These are phyloP conservation scores for Pseudomassariella vexata DNA, from an alignment of 2,329 filamentous ascomycete genomes.

Conservation along the genomic window DNA sequence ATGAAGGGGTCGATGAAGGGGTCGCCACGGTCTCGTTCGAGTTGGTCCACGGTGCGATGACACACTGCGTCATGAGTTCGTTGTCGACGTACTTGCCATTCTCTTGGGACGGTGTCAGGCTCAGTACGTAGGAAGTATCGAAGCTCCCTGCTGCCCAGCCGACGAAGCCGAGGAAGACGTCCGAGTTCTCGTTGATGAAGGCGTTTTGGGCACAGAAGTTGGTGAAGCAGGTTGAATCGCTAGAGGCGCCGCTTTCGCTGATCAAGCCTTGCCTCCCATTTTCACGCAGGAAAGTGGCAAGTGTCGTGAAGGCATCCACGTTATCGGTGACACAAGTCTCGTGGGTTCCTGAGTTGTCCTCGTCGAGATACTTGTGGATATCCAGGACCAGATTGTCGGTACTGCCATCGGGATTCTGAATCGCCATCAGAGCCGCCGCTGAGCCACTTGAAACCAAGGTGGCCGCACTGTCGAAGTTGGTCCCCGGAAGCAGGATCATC, in stretches of 20 bases:
- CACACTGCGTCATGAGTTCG: slow-evolving; percentile 35
- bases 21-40: slow-evolving; percentile 8
- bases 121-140: slow-evolving; percentile 33
- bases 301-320: slow-evolving; percentile 37
- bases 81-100: slow-evolving; percentile 29
- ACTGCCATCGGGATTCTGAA: slow-evolving; percentile 55
- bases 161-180: slow-evolving; percentile 41
- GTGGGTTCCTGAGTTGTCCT: slow-evolving; percentile 48
- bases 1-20: slow-evolving; percentile 2
- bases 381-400: slow-evolving; percentile 52
- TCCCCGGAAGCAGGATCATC: slow-evolving; percentile 60
- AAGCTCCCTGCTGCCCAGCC: slow-evolving; percentile 42
- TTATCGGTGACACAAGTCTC: slow-evolving; percentile 48
- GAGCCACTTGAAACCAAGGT: slow-evolving; percentile 43
- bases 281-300: slow-evolving; percentile 40
- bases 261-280: slow-evolving; percentile 43
- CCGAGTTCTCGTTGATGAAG: slow-evolving; percentile 38
- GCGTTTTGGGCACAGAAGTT: slow-evolving; percentile 40
- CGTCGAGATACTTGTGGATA: slow-evolving; percentile 56
- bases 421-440: slow-evolving; percentile 41
- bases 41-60: slow-evolving; percentile 29
- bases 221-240: slow-evolving; percentile 33
- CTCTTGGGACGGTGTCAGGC: slow-evolving; percentile 32
- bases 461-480: slow-evolving; percentile 48
- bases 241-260: slow-evolving; percentile 46